Evolutionary conservation across 805 yeast species (phyloP), one percentile per base, ranked within the genome.

Genomic region (Novakomyces olei): DNA sequence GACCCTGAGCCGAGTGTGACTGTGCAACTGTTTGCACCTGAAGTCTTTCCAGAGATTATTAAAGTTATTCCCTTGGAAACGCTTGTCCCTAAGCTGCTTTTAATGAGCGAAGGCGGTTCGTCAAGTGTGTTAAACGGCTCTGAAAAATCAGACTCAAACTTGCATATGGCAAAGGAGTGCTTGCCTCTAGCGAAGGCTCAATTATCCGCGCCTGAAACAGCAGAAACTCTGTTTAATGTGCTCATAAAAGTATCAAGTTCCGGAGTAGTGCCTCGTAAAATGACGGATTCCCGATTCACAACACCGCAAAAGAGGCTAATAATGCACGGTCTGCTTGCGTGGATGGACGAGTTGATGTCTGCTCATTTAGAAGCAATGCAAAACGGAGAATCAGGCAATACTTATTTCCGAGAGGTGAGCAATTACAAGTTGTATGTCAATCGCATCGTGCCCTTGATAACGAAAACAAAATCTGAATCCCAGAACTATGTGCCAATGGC

Each of bases 241-340:
- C 12, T 30, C 9, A 30, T 23, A 20, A 17, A 30, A 14, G 24
- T 30, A 15, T 20, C 27, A 5, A 23, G 12, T 23, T 22, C 25
- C 12, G 25, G 25, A 10, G 25, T 22, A 3, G 23, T 30, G 26
- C 12, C 28, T 7, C 28, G 26, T 22, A n/a, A n/a, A n/a, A 15
- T n/a, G 8, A 22, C 20, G 16, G 12, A 5, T n/a, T 22, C 23
- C n/a, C 16, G 20, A 23, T 30, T 14, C 15, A 30, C 20, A 9
- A 30, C 27, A 4, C 15, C 20, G 8, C 33, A 30, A 30, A 30
- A 30, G 15, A 17, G 33, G 17, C 14, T 12, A 16, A 23, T 30
- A 12, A 30, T 30, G 8, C 27, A 20, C 15, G 33, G 33, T 7
- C 23, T 23, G 15, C 17, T 30, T 6, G 4, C 25, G 7, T 30